Conservation (phyloP, 2,329 filamentous ascomycete species). For the Talaromyces sp. region DNA sequence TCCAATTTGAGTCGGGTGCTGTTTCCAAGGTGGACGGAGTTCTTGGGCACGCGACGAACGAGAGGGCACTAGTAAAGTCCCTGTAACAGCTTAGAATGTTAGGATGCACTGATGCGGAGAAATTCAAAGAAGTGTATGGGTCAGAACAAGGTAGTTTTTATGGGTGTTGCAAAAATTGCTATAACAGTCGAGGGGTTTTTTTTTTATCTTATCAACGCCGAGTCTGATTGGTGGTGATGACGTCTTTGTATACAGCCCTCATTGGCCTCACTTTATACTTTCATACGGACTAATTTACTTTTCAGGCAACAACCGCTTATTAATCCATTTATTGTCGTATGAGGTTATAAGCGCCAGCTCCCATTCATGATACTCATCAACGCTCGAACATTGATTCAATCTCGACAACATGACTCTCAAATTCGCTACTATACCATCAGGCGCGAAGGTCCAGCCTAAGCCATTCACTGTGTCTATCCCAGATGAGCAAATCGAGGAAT, state of each 20-base stretch:
- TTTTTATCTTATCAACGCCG: constrained; percentile 9
- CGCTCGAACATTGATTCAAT: neutral
- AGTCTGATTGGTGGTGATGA: constrained; percentile 10
- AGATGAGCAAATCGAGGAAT: constrained; percentile 45
- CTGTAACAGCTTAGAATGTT: no score
- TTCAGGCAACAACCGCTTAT: neutral
- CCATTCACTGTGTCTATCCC: constrained; percentile 46
- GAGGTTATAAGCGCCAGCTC: neutral
- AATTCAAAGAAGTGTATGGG: neutral
- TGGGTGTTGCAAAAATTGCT: neutral
- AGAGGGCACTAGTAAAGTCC: no score
- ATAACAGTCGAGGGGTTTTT: neutral
- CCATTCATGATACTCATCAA: neutral
- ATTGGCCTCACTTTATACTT: neutral
- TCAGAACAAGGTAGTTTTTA: neutral
- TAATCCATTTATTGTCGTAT: neutral
- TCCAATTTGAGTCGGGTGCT: neutral
- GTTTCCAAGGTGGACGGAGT: neutral
- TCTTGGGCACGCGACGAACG: neutral
- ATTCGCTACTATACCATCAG: constrained; percentile 34
- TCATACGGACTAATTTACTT: no score
- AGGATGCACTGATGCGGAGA: neutral
- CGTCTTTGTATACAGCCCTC: constrained; percentile 1
- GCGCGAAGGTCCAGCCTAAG: constrained; percentile 35
- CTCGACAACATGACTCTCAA: constrained; percentile 24